These are phyloP conservation scores for Cryoendolithus antarcticus DNA, from an alignment of 2,329 filamentous ascomycete species.

Conservation along the genomic window DNA sequence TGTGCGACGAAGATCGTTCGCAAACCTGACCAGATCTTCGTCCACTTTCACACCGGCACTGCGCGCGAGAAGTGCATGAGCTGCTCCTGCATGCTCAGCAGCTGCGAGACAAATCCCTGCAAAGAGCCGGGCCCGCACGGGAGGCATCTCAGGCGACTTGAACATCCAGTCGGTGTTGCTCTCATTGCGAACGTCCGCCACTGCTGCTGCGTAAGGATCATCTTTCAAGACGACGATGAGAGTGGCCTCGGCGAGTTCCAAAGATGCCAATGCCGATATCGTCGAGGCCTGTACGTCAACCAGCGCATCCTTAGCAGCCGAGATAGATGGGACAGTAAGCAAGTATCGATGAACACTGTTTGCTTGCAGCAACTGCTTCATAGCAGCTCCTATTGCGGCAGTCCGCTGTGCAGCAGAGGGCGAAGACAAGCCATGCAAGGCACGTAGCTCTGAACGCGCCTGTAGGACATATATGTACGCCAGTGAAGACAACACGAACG, in stretches of 20 bases:
- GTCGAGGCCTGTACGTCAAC: conserved; percentile 32
- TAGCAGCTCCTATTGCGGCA: conserved; percentile 58
- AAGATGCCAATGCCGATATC: conserved; percentile 36
- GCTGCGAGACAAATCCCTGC: conserved; percentile 78
- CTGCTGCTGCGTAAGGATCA: conserved; percentile 76
- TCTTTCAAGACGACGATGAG: conserved; percentile 85
- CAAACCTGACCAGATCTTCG: conserved; percentile 57
- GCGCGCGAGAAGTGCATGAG: conserved; percentile 39
- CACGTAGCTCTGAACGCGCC: conserved; percentile 59
- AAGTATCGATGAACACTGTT: conserved; percentile 68
- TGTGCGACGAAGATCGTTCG: conserved; percentile 61
- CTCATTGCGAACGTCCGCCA: conserved; percentile 69
- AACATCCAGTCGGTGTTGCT: conserved; percentile 96
- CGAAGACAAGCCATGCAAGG: conserved; percentile 57
- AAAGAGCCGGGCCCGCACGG: conserved; percentile 78
- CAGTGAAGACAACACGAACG: conserved; percentile 64
- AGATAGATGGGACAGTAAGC: conserved; percentile 34
- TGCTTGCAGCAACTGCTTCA: conserved; percentile 64
- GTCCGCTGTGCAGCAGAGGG: conserved; percentile 54
- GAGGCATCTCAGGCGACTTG: conserved; percentile 72
- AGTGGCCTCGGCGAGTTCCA: conserved; percentile 78
- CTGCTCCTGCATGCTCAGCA: conserved; percentile 72
- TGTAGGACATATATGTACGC: conserved; percentile 62
- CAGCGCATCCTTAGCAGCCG: conserved; percentile 29
- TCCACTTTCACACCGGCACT: conserved; percentile 43